A percentile compares a stretch with the other conserved stretches of the same genome.
These are phyloP conservation scores for Colletotrichum theobromicola DNA, from an alignment of 2,329 filamentous ascomycete genomes.

Conservation along the genomic window DNA sequence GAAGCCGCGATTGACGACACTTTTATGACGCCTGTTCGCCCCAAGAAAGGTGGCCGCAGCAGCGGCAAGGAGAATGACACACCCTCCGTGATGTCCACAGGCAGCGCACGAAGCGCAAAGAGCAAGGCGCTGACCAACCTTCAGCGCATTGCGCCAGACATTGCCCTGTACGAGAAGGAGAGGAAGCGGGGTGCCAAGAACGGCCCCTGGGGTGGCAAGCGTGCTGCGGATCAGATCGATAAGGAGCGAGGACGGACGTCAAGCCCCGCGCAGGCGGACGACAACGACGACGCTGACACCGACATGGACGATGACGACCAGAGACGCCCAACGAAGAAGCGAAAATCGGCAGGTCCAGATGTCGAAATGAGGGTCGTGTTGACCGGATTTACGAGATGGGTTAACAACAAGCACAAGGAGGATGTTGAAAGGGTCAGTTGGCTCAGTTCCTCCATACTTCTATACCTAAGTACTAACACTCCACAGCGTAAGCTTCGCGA, in stretches of 20 bases:
- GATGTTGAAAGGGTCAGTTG: slow-evolving; percentile 77
- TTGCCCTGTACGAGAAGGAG: slow-evolving; percentile 91
- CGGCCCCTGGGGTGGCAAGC: slow-evolving; percentile 66
- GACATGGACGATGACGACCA: slow-evolving; percentile 52
- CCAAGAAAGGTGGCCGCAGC: slow-evolving; percentile 52
- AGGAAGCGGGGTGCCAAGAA: slow-evolving; percentile 71
- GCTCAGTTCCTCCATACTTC: background rate
- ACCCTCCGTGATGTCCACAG: slow-evolving; percentile 69
- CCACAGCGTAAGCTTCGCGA: slow-evolving; percentile 78
- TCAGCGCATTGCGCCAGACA: slow-evolving; percentile 80
- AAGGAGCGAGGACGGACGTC: slow-evolving; percentile 34
- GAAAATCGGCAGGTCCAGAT: slow-evolving; percentile 66
- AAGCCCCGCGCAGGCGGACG: slow-evolving; percentile 14
- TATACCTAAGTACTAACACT: slow-evolving; percentile 22
- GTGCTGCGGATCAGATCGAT: slow-evolving; percentile 64
- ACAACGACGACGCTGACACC: slow-evolving; percentile 47
- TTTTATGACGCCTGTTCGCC: slow-evolving; percentile 57
- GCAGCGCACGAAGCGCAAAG: slow-evolving; percentile 82
- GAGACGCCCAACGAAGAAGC: slow-evolving; percentile 64
- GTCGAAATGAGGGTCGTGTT: slow-evolving; percentile 79
- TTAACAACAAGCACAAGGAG: slow-evolving; percentile 74
- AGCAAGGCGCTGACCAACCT: slow-evolving; percentile 79
- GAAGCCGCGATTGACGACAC: slow-evolving; percentile 37
- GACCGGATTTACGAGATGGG: slow-evolving; percentile 86
- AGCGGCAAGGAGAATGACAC: slow-evolving; percentile 84